phyloP scores from a whole-genome alignment of 345 rosid species.

The Boechera divaricarpa region DNA sequence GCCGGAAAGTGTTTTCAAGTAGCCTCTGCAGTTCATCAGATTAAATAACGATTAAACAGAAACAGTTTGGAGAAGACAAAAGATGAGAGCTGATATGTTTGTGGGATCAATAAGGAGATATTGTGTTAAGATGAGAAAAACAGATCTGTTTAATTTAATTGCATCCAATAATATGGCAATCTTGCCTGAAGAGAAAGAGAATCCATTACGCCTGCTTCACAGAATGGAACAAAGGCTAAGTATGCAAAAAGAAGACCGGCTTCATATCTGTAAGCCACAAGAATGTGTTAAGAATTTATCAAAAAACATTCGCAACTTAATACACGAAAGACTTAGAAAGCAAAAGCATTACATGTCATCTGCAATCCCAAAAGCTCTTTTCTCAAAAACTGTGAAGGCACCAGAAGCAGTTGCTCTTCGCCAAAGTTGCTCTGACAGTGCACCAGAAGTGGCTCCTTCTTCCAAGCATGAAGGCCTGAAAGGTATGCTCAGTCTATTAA shows the following conservation, averaged over 20 bases:
- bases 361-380: conserved; percentile 88
- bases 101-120: conserved; percentile 2
- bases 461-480: conserved; percentile 62
- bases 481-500: conserved; percentile 24
- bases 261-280: conserved; percentile 67
- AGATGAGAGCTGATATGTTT: conserved; percentile 17
- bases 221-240: conserved; percentile 93
- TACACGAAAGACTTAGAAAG: conserved; percentile 20
- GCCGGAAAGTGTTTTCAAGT: conserved; percentile 83
- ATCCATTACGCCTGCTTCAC: conserved; percentile 84
- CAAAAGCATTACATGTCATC: conserved; percentile 77
- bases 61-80: conserved; percentile 14
- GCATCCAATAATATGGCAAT: conserved; percentile 3
- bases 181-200: conserved; percentile 87
- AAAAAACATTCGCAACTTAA: conserved; percentile 8
- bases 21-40: conserved; percentile 71
- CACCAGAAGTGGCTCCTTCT: conserved; percentile 51
- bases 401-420: conserved; percentile 88
- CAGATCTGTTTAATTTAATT: background rate
- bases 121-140: conserved; percentile 17
- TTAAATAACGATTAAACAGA: conserved; percentile 21
- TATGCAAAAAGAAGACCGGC: conserved; percentile 95
- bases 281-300: conserved; percentile 29
- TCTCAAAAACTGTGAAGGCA: conserved; percentile 75
- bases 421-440: conserved; percentile 84